phyloP scores from a whole-genome alignment of 2,329 filamentous ascomycete species.

The Colletotrichum destructivum region DNA sequence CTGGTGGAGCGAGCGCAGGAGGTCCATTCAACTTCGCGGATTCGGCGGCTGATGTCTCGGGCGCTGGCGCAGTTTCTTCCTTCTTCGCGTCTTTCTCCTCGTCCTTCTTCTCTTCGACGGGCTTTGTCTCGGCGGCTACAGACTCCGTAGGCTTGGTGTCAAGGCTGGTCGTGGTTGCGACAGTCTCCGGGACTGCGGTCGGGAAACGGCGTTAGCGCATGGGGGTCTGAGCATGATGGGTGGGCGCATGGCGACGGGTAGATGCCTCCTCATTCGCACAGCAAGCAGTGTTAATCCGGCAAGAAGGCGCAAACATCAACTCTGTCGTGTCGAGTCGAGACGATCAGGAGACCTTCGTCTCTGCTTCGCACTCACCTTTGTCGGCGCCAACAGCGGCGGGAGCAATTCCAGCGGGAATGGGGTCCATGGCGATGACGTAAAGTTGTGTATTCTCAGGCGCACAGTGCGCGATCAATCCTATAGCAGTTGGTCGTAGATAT shows the following conservation, averaged over 20 bases:
- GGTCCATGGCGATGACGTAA: slow-evolving; percentile 56
- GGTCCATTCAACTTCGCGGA: slow-evolving; percentile 45
- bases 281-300: neutral
- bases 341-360: slow-evolving; percentile 17
- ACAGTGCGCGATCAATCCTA: slow-evolving; percentile 30
- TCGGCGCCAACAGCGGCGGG: slow-evolving; percentile 46
- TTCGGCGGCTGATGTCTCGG: slow-evolving; percentile 38
- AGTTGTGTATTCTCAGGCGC: slow-evolving; percentile 17
- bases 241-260: slow-evolving; percentile 2
- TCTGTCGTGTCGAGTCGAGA: neutral
- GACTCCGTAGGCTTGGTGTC: slow-evolving; percentile 23
- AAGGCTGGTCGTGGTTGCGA: slow-evolving; percentile 1
- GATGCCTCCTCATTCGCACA: neutral
- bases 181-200: slow-evolving; percentile 21
- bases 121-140: slow-evolving; percentile 20
- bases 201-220: slow-evolving; percentile 30
- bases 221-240: neutral
- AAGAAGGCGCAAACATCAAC: neutral
- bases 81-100: slow-evolving; percentile 36
- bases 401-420: slow-evolving; percentile 44
- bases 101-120: slow-evolving; percentile 33
- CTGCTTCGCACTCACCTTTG: slow-evolving; percentile 48
- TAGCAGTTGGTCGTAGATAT: slow-evolving; percentile 7
- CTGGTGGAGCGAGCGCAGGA: slow-evolving; percentile 41
- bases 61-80: slow-evolving; percentile 15